Evolutionary conservation across 345 rosid genomes (phyloP), one percentile per base, ranked within the genome.

Genomic region (Pelargonium nanum): DNA sequence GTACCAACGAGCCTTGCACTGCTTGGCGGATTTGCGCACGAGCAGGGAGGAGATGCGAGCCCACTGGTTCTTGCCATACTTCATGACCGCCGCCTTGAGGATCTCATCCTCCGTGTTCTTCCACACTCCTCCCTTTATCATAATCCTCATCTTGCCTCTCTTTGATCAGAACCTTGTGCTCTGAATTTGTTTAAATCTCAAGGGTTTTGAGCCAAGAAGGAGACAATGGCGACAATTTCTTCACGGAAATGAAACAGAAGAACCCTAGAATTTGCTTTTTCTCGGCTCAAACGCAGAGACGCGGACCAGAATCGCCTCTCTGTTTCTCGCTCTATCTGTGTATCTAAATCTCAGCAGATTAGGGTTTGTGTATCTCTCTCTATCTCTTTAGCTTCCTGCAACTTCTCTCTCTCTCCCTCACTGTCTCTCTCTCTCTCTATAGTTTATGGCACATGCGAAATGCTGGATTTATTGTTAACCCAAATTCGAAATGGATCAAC

Each of bases 41-140:
- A 90, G 92, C 24, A 90, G 91, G 44, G 97, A 94, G 60, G 97
- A 94, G 71, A 94, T 90, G 32, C 97, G 83, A 61, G 95, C 97
- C 99, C 99, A 93, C 60, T 93, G 99, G 45, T 93, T 93, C 77
- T 93, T 93, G 26, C 99, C 96, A 63, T 94, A 94, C 75, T 94
- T 94, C 99, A 94, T 94, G 54, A 94, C 97, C 24, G 97, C 99
- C 45, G 99, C 97, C 54, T 90, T 94, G 25, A 94, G 85, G 60
- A 94, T 94, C 83, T 94, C 99, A 86, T 90, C 99, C 79, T 94
- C 99, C 62, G 99, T 94, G 96, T 94, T 94, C 86, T 94, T 94
- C 99, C 99, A 94, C 54, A 94, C 99, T 13, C 99, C 99, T 53
- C 99, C 99, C 72, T 93, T 89, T 59, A 93, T 93, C 99, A 90